phyloP scores from a whole-genome alignment of 495 filamentous ascomycete species.

The Jackrogersella multiformis region DNA sequence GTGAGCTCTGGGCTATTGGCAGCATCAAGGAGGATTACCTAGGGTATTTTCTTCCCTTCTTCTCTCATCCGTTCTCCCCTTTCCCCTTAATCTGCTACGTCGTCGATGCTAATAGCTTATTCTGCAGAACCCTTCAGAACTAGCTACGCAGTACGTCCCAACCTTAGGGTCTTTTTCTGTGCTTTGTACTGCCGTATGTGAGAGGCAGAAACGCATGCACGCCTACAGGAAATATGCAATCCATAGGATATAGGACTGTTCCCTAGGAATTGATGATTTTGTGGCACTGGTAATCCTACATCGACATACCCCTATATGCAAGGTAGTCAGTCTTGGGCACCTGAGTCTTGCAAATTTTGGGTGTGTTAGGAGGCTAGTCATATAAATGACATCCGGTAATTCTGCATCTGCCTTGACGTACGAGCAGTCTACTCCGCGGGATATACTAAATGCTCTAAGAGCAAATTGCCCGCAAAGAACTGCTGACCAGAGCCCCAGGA shows the following conservation, averaged over 20 bases:
- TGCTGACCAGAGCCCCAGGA: not conserved
- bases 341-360: constrained; percentile 11
- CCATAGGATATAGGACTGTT: constrained; percentile 23
- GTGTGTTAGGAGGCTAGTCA: constrained; percentile 8
- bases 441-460: not conserved
- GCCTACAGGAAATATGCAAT: not conserved
- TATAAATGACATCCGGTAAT: constrained; percentile 12
- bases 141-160: not conserved
- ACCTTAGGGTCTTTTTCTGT: not conserved
- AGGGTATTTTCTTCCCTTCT: constrained; percentile 49
- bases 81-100: not conserved
- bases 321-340: constrained; percentile 27
- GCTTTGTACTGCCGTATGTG: not conserved
- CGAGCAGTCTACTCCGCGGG: not conserved
- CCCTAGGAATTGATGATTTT: constrained; percentile 8
- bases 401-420: constrained; percentile 6
- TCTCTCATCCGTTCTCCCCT: not conserved
- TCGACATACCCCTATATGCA: constrained; percentile 24
- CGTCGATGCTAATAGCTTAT: constrained; percentile 7
- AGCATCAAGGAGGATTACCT: constrained; percentile 90
- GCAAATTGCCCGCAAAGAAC: not conserved
- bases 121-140: constrained; percentile 27
- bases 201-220: not conserved
- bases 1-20: constrained; percentile 93
- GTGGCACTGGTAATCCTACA: constrained; percentile 16